phyloP scores from a whole-genome alignment of 2,329 filamentous ascomycete species.

The Microcyclospora pomicola region DNA sequence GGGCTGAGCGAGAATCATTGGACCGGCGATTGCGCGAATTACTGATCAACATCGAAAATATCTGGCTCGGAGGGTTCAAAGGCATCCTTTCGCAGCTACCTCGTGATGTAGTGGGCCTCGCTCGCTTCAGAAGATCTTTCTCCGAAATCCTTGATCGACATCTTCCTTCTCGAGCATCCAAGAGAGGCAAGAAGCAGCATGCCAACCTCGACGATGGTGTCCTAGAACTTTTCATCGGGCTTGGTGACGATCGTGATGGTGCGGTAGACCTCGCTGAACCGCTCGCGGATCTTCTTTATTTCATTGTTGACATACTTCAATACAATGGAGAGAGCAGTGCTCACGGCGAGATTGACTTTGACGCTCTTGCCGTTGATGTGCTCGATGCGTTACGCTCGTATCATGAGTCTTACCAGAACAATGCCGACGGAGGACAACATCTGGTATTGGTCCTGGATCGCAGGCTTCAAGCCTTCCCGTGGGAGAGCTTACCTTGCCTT shows the following conservation, averaged over 20 bases:
- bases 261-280: slow-evolving; percentile 70
- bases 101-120: slow-evolving; percentile 49
- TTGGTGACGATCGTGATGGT: slow-evolving; percentile 58
- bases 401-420: slow-evolving; percentile 37
- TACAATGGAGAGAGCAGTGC: slow-evolving; percentile 94
- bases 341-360: slow-evolving; percentile 95
- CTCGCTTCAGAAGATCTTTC: slow-evolving; percentile 64
- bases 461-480: slow-evolving; percentile 77
- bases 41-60: slow-evolving; percentile 71
- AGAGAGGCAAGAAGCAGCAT: slow-evolving; percentile 37
- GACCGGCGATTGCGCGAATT: slow-evolving; percentile 66
- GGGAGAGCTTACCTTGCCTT: slow-evolving; percentile 88
- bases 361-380: slow-evolving; percentile 75
- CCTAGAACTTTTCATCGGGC: slow-evolving; percentile 74
- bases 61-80: slow-evolving; percentile 90
- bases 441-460: slow-evolving; percentile 88
- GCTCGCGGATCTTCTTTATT: slow-evolving; percentile 86
- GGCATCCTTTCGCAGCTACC: slow-evolving; percentile 76
- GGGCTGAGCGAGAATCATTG: slow-evolving; percentile 68
- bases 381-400: slow-evolving; percentile 73
- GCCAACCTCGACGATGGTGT: slow-evolving; percentile 51
- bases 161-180: slow-evolving; percentile 61
- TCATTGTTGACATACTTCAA: slow-evolving; percentile 89
- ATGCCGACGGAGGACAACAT: slow-evolving; percentile 39
- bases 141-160: slow-evolving; percentile 68